Conservation (phyloP, 1,284 basidiomycete species). For the Gomphus sp. region DNA sequence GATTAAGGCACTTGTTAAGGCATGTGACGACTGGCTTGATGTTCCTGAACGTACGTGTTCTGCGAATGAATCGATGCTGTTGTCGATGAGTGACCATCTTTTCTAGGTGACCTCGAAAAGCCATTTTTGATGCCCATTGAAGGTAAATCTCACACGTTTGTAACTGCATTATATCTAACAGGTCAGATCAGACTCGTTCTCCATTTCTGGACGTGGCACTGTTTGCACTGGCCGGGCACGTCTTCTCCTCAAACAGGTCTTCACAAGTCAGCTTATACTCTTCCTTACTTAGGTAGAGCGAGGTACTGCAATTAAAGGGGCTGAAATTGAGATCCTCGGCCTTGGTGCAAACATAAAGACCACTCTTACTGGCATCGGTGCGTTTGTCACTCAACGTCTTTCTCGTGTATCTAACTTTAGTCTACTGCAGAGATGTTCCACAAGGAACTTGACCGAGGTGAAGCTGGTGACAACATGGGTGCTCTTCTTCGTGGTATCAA, state of each 20-base stretch:
- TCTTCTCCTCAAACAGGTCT: conserved; percentile 10
- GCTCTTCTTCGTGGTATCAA: conserved; percentile 95
- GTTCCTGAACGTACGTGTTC: conserved; percentile 72
- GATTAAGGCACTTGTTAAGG: conserved; percentile 78
- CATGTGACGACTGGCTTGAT: conserved; percentile 94
- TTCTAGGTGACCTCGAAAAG: conserved; percentile 86
- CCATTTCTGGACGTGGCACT: conserved; percentile 97
- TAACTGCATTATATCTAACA: conserved; percentile 3
- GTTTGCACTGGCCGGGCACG: conserved; percentile 88
- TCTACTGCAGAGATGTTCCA: conserved; percentile 88
- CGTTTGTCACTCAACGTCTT: conserved; percentile 17
- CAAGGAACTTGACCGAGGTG: conserved; percentile 97
- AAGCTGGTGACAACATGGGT: conserved; percentile 99
- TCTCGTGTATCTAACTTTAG: neutral
- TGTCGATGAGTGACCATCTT: conserved; percentile 7
- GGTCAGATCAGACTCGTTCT: conserved; percentile 74
- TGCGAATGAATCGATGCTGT: neutral
- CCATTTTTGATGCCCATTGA: conserved; percentile 97
- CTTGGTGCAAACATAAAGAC: conserved; percentile 84
- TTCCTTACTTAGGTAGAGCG: conserved; percentile 68
- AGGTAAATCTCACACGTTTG: conserved; percentile 28
- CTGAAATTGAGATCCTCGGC: conserved; percentile 92
- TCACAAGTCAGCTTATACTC: neutral
- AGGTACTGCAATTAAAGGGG: conserved; percentile 87
- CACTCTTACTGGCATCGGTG: conserved; percentile 91